Base-by-base conservation (phyloP, 192 early-diverging fungal genomes). In the Umbelopsis sp. region DNA sequence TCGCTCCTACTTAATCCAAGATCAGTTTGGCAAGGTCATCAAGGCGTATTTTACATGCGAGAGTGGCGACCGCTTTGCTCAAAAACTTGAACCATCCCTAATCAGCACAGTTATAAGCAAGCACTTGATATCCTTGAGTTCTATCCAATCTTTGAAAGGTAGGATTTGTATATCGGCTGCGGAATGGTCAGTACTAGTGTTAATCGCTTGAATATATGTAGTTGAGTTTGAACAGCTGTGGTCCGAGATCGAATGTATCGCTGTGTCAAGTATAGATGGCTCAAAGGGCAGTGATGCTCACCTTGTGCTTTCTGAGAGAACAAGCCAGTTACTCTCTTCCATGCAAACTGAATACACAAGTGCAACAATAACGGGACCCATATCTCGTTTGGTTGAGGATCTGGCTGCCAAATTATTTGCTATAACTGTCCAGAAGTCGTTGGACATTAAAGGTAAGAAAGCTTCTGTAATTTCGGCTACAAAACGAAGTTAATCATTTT, bases 31-130 rank as follows among this genome's bases (percentile, higher is more conserved):
- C 16, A 79, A 82, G 24, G 80, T 85, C 49, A 70, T 75, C 31
- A 81, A 81, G 11, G 29, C 81, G 11, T 87, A 87, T 73, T 78
- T 88, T 72, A 45, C 71, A 47, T 41, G 41, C 22, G 21, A 31
- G 16, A 32, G 25, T 11, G 45, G 26, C 38, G 68, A 49, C n/a
- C 36, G 54, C 17, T 20, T 56, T 32, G 26, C 29, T 45, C 68
- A 75, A 36, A 75, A 75, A 21, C 24, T 75, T 6, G 73, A 70
- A 31, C 34, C 56, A 5, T 34, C 14, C 3, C 34, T 31, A n/a
- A 34, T 20, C 16, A 34, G 56, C 56, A 31, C 14, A 3, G 56
- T 62, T 2, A 62, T 62, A 20, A 32, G 29, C 31, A 62, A 34
- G 20, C 26, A 62, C 10, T 62, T 62, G 31, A 32, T 62, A 17